Conservation (phyloP, 495 filamentous ascomycete species). For the Lepidopterella palustris region DNA sequence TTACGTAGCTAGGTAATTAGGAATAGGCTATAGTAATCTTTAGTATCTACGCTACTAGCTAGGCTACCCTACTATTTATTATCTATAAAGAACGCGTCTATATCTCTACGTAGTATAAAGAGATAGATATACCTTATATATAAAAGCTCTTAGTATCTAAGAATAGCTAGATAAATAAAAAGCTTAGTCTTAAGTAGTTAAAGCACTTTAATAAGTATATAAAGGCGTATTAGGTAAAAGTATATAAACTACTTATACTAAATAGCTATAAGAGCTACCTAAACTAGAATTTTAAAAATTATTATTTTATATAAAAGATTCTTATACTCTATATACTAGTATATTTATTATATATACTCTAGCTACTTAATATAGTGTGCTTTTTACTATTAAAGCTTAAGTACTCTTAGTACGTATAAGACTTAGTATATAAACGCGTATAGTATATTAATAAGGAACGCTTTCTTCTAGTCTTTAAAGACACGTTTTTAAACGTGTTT, state of each 20-base stretch:
- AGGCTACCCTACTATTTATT: constrained; percentile 34
- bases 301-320: too few species aligned
- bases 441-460: too few species aligned
- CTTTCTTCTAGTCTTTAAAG: constrained; percentile 19
- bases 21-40: constrained; percentile 46
- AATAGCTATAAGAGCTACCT: constrained; percentile 14
- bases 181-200: too few species aligned
- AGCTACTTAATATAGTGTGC: constrained; percentile 17
- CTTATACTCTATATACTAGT: constrained; percentile 7
- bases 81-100: constrained; percentile 29
- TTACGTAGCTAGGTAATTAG: too few species aligned
- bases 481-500: too few species aligned
- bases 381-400: too few species aligned
- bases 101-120: constrained; percentile 28
- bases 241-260: constrained; percentile 16
- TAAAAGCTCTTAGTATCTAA: constrained; percentile 24
- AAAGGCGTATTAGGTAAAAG: constrained; percentile 4
- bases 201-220: too few species aligned
- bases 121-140: constrained; percentile 16
- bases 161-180: too few species aligned
- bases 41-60: constrained; percentile 41
- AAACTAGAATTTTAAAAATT: constrained; percentile 11
- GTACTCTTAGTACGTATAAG: too few species aligned
- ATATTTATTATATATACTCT: constrained; percentile 14
- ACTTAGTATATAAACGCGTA: too few species aligned